Base-by-base conservation (phyloP, 2,329 filamentous ascomycete genomes). In the Madurella fahalii region DNA sequence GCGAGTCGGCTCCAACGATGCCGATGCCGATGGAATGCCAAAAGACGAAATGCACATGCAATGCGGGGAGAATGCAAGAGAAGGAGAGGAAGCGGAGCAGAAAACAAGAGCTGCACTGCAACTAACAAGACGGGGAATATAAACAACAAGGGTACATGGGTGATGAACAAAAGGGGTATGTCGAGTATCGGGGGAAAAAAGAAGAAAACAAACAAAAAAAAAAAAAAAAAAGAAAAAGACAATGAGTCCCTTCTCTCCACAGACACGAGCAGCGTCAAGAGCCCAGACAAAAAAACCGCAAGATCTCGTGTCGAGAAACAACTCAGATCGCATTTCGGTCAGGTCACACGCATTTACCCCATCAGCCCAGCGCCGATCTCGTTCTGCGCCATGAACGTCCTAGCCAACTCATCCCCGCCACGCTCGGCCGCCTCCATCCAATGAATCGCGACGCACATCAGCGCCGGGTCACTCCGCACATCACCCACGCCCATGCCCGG, bases 381-480 rank as follows among this genome's bases (percentile, higher is more conserved):
- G 43, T 68, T 65, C 72, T 95, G 89, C 60, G 86, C 81, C 69
- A 96, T 74, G 72, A 93, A 92, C 68, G 86, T 87, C 67, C 84
- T 86, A 17, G 93, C 93, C 62, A 95, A 76, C 66, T 87, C 82
- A 68, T 97, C 93, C 1, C 91, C 91, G n/a, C 91, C 91, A 52
- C 82, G 81, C 63, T 90, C 88, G 39, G 89, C 91, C 61, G 89
- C 78, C 73, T 93, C 90, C 91, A 97, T 96, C 92, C 93, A 97
- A 75, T 97, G 93, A 71, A 95, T 85, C 9, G 93, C 93, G 54
- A 96, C 83, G 65, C 92, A 96, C 89, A 97, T 94, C 41, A 91
- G 84, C 51, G 87, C 87, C 2, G 90, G 89, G 68, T 96, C 90
- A 56, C 86, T 91, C 61, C 90, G 70, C 37, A 82, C 77, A 56